Evolutionary conservation across 2,329 filamentous ascomycete genomes (phyloP).

Genomic region (Ophiognomonia clavigignenti-juglandacearum): DNA sequence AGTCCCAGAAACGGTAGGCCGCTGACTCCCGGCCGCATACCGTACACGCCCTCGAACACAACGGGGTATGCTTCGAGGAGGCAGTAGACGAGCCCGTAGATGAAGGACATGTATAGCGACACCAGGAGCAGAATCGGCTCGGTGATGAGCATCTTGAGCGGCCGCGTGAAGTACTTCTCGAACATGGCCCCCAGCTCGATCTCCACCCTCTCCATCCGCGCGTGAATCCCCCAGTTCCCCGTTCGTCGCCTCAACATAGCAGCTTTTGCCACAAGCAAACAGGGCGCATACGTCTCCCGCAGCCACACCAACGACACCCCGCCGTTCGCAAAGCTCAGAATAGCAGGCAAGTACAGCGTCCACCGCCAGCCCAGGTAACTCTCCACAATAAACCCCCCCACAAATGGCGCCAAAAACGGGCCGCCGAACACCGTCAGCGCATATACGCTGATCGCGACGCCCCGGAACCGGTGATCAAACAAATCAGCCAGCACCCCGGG

Average conservation of each 20-base stretch:
- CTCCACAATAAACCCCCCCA: conserved; percentile 7
- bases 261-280: conserved; percentile 5
- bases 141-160: conserved; percentile 34
- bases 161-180: conserved; percentile 19
- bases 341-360: conserved; percentile 9
- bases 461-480: conserved; percentile 9
- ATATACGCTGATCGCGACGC: conserved; percentile 11
- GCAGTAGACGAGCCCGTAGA: conserved; percentile 14
- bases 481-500: conserved; percentile 9
- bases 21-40: conserved; percentile 23
- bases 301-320: conserved; percentile 1
- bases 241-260: conserved; percentile 15
- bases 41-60: conserved; percentile 24
- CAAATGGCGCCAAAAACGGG: conserved; percentile 7
- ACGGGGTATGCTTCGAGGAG: conserved; percentile 12
- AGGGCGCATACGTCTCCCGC: conserved; percentile 10
- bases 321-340: conserved; percentile 8
- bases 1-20: conserved; percentile 27
- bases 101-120: conserved; percentile 15
- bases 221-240: conserved; percentile 18
- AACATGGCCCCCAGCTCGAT: conserved; percentile 12
- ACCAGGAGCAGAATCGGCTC: conserved; percentile 52
- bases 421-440: conserved; percentile 12
- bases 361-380: conserved; percentile 8
- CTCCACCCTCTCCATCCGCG: conserved; percentile 7